Base-by-base conservation (phyloP, 768 basidiomycete genomes). In the Exidia glandulosa region DNA sequence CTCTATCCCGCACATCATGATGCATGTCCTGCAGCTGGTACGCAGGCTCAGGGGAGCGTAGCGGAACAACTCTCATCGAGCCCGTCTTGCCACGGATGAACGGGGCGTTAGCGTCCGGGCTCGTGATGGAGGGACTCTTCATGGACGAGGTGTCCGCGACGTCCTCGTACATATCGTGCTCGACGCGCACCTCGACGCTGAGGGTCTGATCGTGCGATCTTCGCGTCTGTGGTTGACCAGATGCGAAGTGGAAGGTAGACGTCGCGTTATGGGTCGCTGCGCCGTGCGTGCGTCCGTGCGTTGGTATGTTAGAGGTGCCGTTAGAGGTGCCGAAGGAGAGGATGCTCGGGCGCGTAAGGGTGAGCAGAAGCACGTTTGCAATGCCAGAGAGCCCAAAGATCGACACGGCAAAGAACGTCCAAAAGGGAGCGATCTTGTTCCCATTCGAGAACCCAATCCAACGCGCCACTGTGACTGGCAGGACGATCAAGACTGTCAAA, bases 381-480 rank as follows among this genome's bases (percentile, higher is more conserved):
- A 63, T 32, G 36, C 63, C 63, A 33, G 58, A 60, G 37, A 63
- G 58, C 19, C 55, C 45, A 47, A 63, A 64, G 32, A 64, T 55
- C 4, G 67, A 59, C n/a, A 66, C 60, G 32, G 68, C 72, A 29
- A 66, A 64, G 48, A 77, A 70, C 12, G 68, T 74, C 30, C 69
- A 2, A 72, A 65, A 2, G 71, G 62, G 32, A 72, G 29, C 58
- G 33, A 3, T 60, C 14, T 27, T 23, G 62, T 30, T 61, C 56
- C 19, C 60, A 12, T 14, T 54, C 25, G 50, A 27, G 60, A 75
- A 76, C 7, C 61, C 62, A 30, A 70, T 68, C 75, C 76, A 79
- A 36, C 76, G 75, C 19, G 72, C 68, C 52, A 77, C 61, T 59
- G 74, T 74, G 19, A 77, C 62, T 0, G 78, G 76, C 3, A 79